Conservation (phyloP, 805 yeast species). For the Monosporozyma aerobia region DNA sequence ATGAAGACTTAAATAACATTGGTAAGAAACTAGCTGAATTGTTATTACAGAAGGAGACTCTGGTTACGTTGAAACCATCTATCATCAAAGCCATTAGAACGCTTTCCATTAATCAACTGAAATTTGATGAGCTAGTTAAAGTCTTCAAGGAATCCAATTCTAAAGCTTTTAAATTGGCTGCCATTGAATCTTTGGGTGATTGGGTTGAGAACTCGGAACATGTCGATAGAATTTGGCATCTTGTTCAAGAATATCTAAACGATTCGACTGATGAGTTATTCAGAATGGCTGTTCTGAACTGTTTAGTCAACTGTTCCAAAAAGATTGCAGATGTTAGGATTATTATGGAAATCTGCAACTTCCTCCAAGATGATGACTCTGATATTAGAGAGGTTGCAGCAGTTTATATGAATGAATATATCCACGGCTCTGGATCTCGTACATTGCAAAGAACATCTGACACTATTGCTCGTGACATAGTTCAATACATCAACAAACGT, state of each 20-base stretch:
- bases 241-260: conserved; percentile 5
- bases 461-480: background rate
- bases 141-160: conserved; percentile 28
- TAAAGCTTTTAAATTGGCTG: conserved; percentile 40
- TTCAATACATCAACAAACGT: background rate
- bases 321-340: conserved; percentile 6
- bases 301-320: conserved; percentile 12
- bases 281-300: conserved; percentile 20
- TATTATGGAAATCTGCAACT: conserved; percentile 27
- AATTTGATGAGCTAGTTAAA: conserved; percentile 14
- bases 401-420: conserved; percentile 28
- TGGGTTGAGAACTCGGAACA: conserved; percentile 22
- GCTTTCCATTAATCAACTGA: conserved; percentile 10
- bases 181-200: conserved; percentile 45
- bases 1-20: conserved; percentile 4
- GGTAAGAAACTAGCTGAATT: conserved; percentile 14
- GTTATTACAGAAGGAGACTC: conserved; percentile 22
- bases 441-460: background rate
- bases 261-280: conserved; percentile 20
- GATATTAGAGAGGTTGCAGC: conserved; percentile 46
- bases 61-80: conserved; percentile 39
- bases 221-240: conserved; percentile 8
- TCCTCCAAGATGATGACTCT: conserved; percentile 58
- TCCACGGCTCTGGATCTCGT: conserved; percentile 3
- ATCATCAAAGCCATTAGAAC: conserved; percentile 31